A percentile compares a stretch with the other conserved stretches of the same genome.
Evolutionary conservation across 225 moss, liverwort and hornwort genomes (phyloP).

Genomic region (Pseudoscleropodium purum): DNA sequence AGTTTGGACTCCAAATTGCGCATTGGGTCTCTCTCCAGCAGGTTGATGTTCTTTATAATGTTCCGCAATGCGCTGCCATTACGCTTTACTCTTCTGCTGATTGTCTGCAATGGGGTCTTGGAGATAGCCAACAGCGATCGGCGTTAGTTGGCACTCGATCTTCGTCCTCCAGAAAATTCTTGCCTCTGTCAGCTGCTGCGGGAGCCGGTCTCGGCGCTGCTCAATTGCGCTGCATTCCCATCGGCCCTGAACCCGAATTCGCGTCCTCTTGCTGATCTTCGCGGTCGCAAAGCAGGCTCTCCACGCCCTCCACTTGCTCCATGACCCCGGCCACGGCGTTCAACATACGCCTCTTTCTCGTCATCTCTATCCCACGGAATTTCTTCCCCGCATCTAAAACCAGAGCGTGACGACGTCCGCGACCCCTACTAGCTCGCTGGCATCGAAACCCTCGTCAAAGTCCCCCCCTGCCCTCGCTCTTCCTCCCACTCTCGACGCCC

Average conservation of each 20-base stretch:
- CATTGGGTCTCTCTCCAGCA: neutral
- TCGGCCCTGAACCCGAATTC: neutral
- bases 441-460: no score
- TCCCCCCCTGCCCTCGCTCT: no score
- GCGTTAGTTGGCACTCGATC: neutral
- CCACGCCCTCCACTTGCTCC: neutral
- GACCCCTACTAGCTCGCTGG: no score
- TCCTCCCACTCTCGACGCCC: no score
- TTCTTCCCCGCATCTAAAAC: no score
- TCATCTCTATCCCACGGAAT: no score
- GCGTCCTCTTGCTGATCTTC: neutral
- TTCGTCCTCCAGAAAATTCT: neutral
- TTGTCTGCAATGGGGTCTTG: neutral
- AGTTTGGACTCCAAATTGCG: neutral
- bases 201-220: neutral
- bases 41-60: neutral
- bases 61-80: neutral
- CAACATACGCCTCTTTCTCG: no score
- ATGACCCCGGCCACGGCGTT: no score
- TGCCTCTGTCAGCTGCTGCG: neutral
- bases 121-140: neutral
- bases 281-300: neutral
- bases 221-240: neutral
- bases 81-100: neutral
- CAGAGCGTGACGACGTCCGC: no score